Conservation (phyloP, 768 basidiomycete genomes). For the Pleurotus tuber-regium region DNA sequence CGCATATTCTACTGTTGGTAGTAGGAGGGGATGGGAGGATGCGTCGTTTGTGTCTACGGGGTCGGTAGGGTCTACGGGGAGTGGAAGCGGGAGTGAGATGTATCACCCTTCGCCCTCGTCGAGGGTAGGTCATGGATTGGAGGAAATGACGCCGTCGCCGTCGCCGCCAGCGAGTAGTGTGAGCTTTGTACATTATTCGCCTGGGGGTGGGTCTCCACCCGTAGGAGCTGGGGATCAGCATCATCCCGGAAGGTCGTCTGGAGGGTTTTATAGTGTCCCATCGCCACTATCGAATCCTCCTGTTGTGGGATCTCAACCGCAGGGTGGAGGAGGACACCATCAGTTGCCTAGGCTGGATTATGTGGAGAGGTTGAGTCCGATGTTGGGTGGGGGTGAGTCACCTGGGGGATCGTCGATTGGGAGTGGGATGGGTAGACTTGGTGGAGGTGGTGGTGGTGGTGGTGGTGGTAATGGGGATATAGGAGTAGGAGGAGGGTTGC, state of each 20-base stretch:
- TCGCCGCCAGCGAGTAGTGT: slow-evolving; percentile 59
- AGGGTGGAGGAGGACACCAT: slow-evolving; percentile 23
- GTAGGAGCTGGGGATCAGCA: slow-evolving; percentile 20
- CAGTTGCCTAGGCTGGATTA: slow-evolving; percentile 16
- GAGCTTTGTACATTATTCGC: slow-evolving; percentile 59
- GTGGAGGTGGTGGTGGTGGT: neutral
- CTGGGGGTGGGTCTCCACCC: slow-evolving; percentile 20
- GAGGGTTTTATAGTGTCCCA: slow-evolving; percentile 45
- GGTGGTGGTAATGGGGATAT: too few species aligned
- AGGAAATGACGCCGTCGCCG: slow-evolving; percentile 54
- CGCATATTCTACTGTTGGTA: slow-evolving; percentile 37
- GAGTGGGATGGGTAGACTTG: slow-evolving; percentile 2
- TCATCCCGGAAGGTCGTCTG: slow-evolving; percentile 30
- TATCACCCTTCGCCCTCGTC: slow-evolving; percentile 48
- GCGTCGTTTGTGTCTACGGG: slow-evolving; percentile 25
- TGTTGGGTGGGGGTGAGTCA: slow-evolving; percentile 2
- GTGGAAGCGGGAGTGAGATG: slow-evolving; percentile 15
- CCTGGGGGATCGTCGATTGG: neutral
- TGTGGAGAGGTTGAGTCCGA: neutral
- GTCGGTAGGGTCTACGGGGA: slow-evolving; percentile 10
- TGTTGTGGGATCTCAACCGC: neutral
- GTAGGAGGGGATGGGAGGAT: slow-evolving; percentile 47
- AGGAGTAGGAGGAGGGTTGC: too few species aligned
- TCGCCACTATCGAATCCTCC: slow-evolving; percentile 50
- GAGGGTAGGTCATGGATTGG: slow-evolving; percentile 31